A percentile compares a stretch with the other conserved stretches of the same genome.
These are phyloP conservation scores for Magnusiomyces suaveolens DNA, from an alignment of 1,139 yeast genomes.

Conservation along the genomic window DNA sequence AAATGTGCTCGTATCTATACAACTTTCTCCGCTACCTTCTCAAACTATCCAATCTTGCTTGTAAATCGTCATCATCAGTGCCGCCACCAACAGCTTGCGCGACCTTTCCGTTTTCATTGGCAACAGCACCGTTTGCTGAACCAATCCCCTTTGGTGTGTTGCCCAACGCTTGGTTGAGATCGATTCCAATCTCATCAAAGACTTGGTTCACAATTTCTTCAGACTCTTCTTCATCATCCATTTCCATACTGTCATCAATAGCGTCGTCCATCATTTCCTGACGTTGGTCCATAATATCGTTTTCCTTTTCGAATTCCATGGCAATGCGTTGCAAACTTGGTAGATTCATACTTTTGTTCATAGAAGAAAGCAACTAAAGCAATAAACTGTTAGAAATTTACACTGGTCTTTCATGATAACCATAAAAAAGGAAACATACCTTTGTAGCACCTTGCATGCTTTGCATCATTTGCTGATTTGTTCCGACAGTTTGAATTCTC, in stretches of 20 bases:
- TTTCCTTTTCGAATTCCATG: conserved; percentile 89
- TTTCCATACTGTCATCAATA: conserved; percentile 85
- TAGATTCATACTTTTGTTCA: conserved; percentile 83
- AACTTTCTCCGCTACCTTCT: conserved; percentile 51
- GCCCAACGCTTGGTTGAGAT: conserved; percentile 54
- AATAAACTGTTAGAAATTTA: not conserved
- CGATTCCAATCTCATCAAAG: conserved; percentile 91
- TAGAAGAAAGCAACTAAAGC: conserved; percentile 51
- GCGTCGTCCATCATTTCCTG: conserved; percentile 99
- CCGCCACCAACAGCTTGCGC: conserved; percentile 44
- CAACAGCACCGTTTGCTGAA: conserved; percentile 23
- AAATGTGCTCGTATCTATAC: too few relatives aligned
- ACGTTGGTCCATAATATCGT: conserved; percentile 95
- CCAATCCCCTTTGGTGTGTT: conserved; percentile 54
- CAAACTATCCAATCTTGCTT: conserved; percentile 77
- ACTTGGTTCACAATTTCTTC: conserved; percentile 90
- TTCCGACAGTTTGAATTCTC: conserved; percentile 81
- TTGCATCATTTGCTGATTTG: conserved; percentile 90
- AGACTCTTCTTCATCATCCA: conserved; percentile 73
- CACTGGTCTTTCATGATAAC: not conserved
- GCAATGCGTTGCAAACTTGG: conserved; percentile 85
- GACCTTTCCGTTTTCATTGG: conserved; percentile 23
- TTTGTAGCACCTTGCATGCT: conserved; percentile 93
- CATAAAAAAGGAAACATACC: not conserved
- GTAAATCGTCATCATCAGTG: conserved; percentile 70